Base-by-base conservation (phyloP, 164 flowering plant genomes). In the Paratinospora sagittata region DNA sequence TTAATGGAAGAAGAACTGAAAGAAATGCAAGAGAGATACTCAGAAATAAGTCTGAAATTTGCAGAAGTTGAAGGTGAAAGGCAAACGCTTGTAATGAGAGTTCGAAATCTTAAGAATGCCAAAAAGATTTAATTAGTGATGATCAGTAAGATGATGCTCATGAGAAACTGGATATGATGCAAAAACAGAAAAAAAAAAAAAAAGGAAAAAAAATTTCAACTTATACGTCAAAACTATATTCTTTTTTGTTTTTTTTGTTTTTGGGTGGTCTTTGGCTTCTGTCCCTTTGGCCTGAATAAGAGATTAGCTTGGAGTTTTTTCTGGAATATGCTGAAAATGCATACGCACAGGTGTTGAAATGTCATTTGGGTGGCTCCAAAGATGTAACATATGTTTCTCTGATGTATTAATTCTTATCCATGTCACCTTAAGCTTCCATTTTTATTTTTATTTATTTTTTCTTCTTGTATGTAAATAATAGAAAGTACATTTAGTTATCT, bases 21-120 rank as follows among this genome's bases (percentile, higher is more conserved):
- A 81, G 98, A 92, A 43, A 87, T 92, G 92, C 97, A 89, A 74
- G 90, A 81, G 76, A 87, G 97, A 80, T 95, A 95, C 72, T 95
- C 97, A 68, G 97, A 86, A 61, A 84, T 88, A 76, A 95, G 98
- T 77, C 90, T 95, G 76, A 90, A 81, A 74, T 94, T 94, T 78
- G 98, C 97, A 57, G 98, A 92, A 81, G 97, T 94, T 23, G 98
- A 95, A 78, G 97, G 97, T 9, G 97, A 95, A 84, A 83, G 98
- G 72, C 97, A 92, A 77, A 72, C 82, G 79, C 97, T 95, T 45
- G 90, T 90, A 19, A 95, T 95, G 97, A 85, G 81, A 6, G 67
- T 94, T 16, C 93, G 97, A 16, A 87, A 83, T 75, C 84, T 92
- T 26, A 87, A 87, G 79, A 91, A 87, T 78, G 67, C 82, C 41